These are phyloP conservation scores for Penicillium silybi DNA, from an alignment of 495 filamentous ascomycete species.

Conservation along the genomic window DNA sequence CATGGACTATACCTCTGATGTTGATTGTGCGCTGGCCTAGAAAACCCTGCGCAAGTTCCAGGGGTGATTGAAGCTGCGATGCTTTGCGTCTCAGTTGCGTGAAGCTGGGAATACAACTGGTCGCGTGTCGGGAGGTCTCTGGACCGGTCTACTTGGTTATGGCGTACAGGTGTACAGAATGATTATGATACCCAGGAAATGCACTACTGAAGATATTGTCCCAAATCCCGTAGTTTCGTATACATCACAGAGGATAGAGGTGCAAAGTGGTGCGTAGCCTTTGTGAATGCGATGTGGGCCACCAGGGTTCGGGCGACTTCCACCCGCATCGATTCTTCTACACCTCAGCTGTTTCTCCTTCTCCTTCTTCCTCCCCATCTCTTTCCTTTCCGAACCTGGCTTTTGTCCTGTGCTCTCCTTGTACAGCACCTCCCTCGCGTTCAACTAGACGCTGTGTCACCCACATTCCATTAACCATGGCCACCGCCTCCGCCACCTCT, in stretches of 20 bases:
- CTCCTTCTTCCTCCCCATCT: slow-evolving; percentile 8
- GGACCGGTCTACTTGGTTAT: neutral
- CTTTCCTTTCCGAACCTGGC: slow-evolving; percentile 3
- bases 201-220: neutral
- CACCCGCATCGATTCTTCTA: slow-evolving; percentile 34
- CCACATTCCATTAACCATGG: slow-evolving; percentile 35
- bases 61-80: slow-evolving; percentile 45
- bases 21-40: slow-evolving; percentile 32
- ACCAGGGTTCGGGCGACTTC: slow-evolving; percentile 38
- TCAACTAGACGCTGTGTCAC: slow-evolving; percentile 23
- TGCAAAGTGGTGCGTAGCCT: neutral
- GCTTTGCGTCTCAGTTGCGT: neutral
- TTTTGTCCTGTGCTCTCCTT: slow-evolving; percentile 4
- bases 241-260: neutral
- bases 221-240: neutral
- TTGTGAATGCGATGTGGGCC: slow-evolving; percentile 6
- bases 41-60: slow-evolving; percentile 73
- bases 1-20: slow-evolving; percentile 9
- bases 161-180: slow-evolving; percentile 7
- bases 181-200: slow-evolving; percentile 8
- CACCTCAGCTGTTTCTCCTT: slow-evolving; percentile 2
- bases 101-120: neutral
- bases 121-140: neutral
- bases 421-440: slow-evolving; percentile 7
- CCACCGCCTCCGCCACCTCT: slow-evolving; percentile 35